Evolutionary conservation across 768 basidiomycete genomes (phyloP).

Genomic region (Boletus sp.): DNA sequence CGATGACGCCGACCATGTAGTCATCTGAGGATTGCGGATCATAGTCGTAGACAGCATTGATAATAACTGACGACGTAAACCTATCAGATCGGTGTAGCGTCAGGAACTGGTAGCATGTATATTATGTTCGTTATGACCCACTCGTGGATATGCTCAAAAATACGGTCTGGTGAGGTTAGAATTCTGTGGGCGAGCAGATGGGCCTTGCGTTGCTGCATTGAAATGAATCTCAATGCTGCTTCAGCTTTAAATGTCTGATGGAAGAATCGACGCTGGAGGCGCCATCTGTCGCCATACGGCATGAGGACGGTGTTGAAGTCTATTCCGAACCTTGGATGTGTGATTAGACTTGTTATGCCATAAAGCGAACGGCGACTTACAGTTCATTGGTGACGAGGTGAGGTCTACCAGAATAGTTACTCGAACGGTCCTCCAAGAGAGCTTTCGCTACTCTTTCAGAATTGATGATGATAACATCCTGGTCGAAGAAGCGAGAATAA

Average conservation of each 20-base stretch:
- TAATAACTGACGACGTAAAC: constrained; percentile 26
- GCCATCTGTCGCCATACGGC: constrained; percentile 20
- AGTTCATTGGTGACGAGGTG: constrained; percentile 11
- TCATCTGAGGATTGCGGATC: constrained; percentile 15
- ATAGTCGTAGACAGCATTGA: constrained; percentile 17
- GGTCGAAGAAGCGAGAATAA: constrained; percentile 10
- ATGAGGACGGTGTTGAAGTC: constrained; percentile 13
- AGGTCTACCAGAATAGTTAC: constrained; percentile 20
- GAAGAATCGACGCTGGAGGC: constrained; percentile 17
- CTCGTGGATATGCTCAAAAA: constrained; percentile 11
- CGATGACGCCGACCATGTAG: constrained; percentile 10
- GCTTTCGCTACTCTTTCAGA: constrained; percentile 10
- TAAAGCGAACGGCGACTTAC: not conserved
- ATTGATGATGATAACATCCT: constrained; percentile 13
- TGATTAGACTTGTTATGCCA: not conserved
- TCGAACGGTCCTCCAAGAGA: constrained; percentile 18
- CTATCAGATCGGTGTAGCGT: not conserved
- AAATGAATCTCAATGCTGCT: constrained; percentile 10
- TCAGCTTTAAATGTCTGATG: constrained; percentile 16
- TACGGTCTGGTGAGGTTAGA: constrained; percentile 4
- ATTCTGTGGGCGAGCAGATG: constrained; percentile 5
- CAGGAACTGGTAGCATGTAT: not conserved
- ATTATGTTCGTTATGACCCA: constrained; percentile 13
- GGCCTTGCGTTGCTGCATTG: constrained; percentile 13
- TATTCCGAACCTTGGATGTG: constrained; percentile 10